Percentiles rank a stretch among this genome's conserved stretches.
phyloP scores from a whole-genome alignment of 306 rosid species.

The Lagenaria siceraria region DNA sequence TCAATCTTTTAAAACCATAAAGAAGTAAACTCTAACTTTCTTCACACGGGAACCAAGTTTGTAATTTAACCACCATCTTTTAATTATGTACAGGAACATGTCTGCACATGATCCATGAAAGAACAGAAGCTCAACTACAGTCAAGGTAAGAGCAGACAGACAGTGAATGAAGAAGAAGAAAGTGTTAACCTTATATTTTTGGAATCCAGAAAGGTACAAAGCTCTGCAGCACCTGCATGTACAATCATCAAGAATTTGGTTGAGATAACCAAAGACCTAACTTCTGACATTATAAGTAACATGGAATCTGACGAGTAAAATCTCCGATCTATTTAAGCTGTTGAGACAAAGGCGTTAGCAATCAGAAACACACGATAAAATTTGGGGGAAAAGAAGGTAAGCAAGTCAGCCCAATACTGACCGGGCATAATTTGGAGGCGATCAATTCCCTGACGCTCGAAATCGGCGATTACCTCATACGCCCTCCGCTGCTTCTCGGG shows the following conservation, averaged over 20 bases:
- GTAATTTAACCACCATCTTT: background rate
- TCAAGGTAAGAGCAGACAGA: background rate
- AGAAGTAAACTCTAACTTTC: too few relatives aligned
- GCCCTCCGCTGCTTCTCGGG: conserved; percentile 50
- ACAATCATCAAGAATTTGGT: background rate
- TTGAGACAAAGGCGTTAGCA: background rate
- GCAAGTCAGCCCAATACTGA: conserved; percentile 3
- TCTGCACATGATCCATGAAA: background rate
- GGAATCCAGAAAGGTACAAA: conserved; percentile 64
- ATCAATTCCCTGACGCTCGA: conserved; percentile 57
- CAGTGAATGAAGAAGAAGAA: conserved; percentile 11
- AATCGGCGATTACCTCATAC: conserved; percentile 50
- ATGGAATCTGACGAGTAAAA: background rate
- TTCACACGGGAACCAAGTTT: too few relatives aligned
- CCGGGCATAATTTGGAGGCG: conserved; percentile 94
- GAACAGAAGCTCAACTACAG: background rate
- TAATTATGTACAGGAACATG: background rate
- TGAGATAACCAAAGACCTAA: background rate
- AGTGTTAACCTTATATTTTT: conserved; percentile 53
- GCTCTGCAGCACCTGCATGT: conserved; percentile 71
- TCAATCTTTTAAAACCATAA: too few relatives aligned
- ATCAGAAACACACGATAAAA: background rate
- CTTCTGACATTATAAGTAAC: background rate
- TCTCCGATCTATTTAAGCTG: background rate
- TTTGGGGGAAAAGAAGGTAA: background rate